Evolutionary conservation across 1,139 yeast genomes (phyloP), one percentile per base, ranked within the genome.

Genomic region (Suhomyces ambrosiae): DNA sequence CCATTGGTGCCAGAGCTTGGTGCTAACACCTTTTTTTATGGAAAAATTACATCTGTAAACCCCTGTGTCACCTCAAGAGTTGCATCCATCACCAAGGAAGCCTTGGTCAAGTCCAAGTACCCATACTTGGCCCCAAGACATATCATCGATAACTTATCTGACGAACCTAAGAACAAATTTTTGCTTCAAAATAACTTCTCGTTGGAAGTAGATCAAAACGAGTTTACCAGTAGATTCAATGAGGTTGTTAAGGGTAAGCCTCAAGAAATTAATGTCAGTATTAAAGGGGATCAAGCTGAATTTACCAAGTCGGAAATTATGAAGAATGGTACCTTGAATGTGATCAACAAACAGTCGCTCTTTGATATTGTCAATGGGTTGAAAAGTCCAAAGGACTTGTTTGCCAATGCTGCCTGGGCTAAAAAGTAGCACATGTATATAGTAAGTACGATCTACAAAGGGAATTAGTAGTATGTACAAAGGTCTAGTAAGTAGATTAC

Each of bases 101-200:
- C 62, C 21, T 62, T 71, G 45, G 46, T 65, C 36, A 57, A 60
- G 35, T 69, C 76, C 19, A 67, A 68, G 33, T 71, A 70, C 50
- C 77, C 77, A 9, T 71, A 58, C 55, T 51, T 56, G 45, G 56
- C 71, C 42, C 76, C 77, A n/a, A 60, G 52, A 45, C 41, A 56
- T 8, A 52, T 71, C 23, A 58, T 71, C 29, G 65, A 63, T 19
- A 40, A 44, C 30, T 41, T 60, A 27, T 61, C 63, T 15, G 58
- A 58, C 13, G 61, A 45, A 13, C 49, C 54, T 11, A 33, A 46
- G 16, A 69, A 66, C 52, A 52, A 48, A 45, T 71, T 65, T 46
- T 50, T 71, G 37, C 57, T 68, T 38, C 67, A 61, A 37, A 60
- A 61, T 34, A 58, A 58, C 42, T 68, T 53, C 55, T 45, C 58